Base-by-base conservation (phyloP, 768 basidiomycete species). In the Kwoniella botswanensis region DNA sequence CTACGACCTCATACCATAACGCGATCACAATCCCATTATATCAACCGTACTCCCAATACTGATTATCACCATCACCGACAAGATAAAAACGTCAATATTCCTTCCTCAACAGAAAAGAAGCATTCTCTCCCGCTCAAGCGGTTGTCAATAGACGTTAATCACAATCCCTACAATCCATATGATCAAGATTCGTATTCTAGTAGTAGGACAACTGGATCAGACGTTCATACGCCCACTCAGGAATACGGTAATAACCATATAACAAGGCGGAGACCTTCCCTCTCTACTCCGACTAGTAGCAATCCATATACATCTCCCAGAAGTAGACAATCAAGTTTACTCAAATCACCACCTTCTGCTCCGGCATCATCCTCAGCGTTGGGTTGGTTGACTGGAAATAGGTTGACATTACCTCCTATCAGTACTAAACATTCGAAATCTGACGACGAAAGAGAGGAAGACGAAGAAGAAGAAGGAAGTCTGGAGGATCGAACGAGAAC, bases 381-480 rank as follows among this genome's bases (percentile, higher is more conserved):
- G 10, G 63, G 68, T 43, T 70, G 68, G 68, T 54, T 70, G 29
- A 64, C 68, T 3, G 68, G 63, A 0, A 64, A 59, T 46, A 58
- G 63, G 15, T 58, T 68, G 4, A 54, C 67, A 10, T 44, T 72
- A 12, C 71, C 71, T 41, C 62, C 71, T 5, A 59, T 41, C 1
- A 12, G 56, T n/a, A 26, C 41, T 7, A 67, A 70, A 41, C 24
- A 43, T 17, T 66, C 58, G 18, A 74, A 70, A 35, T 67, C 64
- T 56, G 72, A 70, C 69, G 72, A 74, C 65, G 72, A 74, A 42
- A 57, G 68, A 44, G 72, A 74, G 55, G 60, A 70, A 55, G 65
- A 63, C 53, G 65, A 54, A 18, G 55, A 65, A 17, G 63, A 65
- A 17, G 52, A 55, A 11, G 26, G 60, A 17, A 41, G 29, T 3